Evolutionary conservation across 2,329 filamentous ascomycete genomes (phyloP).

Genomic region (Lachnellula suecica): DNA sequence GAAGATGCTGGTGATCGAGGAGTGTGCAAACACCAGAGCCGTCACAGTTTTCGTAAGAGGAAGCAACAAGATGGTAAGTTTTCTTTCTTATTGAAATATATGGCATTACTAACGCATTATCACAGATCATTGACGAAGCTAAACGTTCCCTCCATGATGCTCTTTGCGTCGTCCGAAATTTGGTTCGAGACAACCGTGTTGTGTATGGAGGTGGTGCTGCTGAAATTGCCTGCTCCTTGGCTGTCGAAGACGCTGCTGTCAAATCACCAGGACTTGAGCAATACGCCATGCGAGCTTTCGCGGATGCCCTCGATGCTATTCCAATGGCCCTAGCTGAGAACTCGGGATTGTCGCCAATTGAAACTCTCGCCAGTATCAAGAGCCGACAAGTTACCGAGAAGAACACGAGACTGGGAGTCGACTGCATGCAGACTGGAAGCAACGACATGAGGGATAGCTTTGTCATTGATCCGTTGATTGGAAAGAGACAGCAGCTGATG

Average conservation of each 20-base stretch:
- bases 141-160: constrained; percentile 97
- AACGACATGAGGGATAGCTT: constrained; percentile 99
- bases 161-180: constrained; percentile 93
- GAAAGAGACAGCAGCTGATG: constrained; percentile 95
- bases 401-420: constrained; percentile 79
- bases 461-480: constrained; percentile 96
- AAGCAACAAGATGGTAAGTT: constrained; percentile 95
- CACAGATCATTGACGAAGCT: constrained; percentile 94
- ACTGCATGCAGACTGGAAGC: constrained; percentile 94
- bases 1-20: constrained; percentile 99
- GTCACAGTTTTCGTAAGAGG: constrained; percentile 96
- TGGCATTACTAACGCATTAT: constrained; percentile 21
- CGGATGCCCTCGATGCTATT: constrained; percentile 88
- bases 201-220: constrained; percentile 97
- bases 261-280: constrained; percentile 97
- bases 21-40: constrained; percentile 95
- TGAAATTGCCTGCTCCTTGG: constrained; percentile 94
- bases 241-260: constrained; percentile 91
- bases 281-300: constrained; percentile 97
- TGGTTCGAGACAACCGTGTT: constrained; percentile 93
- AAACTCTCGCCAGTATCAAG: constrained; percentile 92
- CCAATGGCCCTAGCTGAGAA: constrained; percentile 98
- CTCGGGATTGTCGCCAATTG: constrained; percentile 92
- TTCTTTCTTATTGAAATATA: constrained; percentile 1
- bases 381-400: constrained; percentile 91